Evolutionary conservation across 352 stramenopile genomes (phyloP).

Genomic region (Globisporangium iwayamae): DNA sequence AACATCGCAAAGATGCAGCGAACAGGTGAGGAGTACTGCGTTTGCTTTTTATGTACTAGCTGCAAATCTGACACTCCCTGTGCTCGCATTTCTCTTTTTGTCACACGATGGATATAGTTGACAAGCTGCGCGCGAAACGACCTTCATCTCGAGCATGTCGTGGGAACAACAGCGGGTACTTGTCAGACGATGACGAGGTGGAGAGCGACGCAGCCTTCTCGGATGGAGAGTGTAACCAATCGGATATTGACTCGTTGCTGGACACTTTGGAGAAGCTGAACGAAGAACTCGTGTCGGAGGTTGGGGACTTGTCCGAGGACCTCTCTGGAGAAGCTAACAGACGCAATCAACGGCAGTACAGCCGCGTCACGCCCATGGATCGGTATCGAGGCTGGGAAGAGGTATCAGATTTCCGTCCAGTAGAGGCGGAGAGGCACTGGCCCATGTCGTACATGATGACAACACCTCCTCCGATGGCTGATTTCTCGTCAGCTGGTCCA

Average conservation of each 20-base stretch:
- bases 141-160: slow-evolving; percentile 3
- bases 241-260: slow-evolving; percentile 18
- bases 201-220: neutral
- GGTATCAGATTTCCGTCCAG: neutral
- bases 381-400: slow-evolving; percentile 11
- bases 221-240: slow-evolving; percentile 14
- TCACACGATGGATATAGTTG: neutral
- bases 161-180: neutral
- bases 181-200: slow-evolving; percentile 8
- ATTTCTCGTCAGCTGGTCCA: neutral
- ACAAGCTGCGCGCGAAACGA: slow-evolving; percentile 7
- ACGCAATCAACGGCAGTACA: neutral
- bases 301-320: slow-evolving; percentile 20
- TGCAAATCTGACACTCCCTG: neutral
- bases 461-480: neutral
- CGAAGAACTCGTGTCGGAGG: slow-evolving; percentile 22
- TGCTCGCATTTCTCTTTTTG: neutral
- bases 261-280: slow-evolving; percentile 22
- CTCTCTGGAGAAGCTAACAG: slow-evolving; percentile 1
- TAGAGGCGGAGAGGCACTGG: slow-evolving; percentile 8
- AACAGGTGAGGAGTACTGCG: slow-evolving; percentile 14
- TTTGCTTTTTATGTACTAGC: neutral
- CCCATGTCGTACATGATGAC: slow-evolving; percentile 6
- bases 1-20: slow-evolving; percentile 41
- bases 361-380: slow-evolving; percentile 1